phyloP scores from a whole-genome alignment of 2,329 filamentous ascomycete genomes.

The Xylaria sp. region DNA sequence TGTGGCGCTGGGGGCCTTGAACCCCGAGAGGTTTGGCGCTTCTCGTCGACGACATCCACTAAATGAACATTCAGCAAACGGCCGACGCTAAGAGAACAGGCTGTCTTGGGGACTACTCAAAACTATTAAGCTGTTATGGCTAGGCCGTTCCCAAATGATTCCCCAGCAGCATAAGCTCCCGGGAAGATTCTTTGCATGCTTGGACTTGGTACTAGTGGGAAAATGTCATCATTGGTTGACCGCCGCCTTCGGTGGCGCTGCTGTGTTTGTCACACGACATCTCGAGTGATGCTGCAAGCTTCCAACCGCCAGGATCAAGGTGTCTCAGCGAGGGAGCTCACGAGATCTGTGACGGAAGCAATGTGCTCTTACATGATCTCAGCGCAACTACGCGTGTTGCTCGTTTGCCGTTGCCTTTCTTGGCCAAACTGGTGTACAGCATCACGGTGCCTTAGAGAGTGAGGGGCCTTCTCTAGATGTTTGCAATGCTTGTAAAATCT shows the following conservation, averaged over 20 bases:
- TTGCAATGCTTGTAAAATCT: background rate
- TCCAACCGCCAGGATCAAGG: conserved; percentile 46
- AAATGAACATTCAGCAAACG: conserved; percentile 10
- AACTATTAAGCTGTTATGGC: background rate
- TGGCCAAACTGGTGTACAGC: conserved; percentile 38
- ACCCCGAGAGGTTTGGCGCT: background rate
- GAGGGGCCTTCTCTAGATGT: conserved; percentile 14
- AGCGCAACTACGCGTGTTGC: conserved; percentile 45
- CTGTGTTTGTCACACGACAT: conserved; percentile 46
- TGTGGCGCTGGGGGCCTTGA: conserved; percentile 22
- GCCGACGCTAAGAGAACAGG: background rate
- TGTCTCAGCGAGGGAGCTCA: conserved; percentile 42
- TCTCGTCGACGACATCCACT: conserved; percentile 2
- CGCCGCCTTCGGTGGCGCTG: conserved; percentile 36
- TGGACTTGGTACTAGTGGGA: conserved; percentile 1
- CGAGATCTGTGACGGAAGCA: conserved; percentile 47
- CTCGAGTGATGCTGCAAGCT: conserved; percentile 44
- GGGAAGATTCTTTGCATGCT: conserved; percentile 2
- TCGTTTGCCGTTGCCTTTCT: conserved; percentile 50
- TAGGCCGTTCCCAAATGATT: background rate
- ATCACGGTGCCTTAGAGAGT: background rate
- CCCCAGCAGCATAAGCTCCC: background rate
- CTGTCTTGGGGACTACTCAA: background rate
- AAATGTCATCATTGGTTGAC: conserved; percentile 19
- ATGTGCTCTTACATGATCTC: conserved; percentile 50